phyloP scores from a whole-genome alignment of 31 red algal genomes.

The Odonthalia washingtoniensis region DNA sequence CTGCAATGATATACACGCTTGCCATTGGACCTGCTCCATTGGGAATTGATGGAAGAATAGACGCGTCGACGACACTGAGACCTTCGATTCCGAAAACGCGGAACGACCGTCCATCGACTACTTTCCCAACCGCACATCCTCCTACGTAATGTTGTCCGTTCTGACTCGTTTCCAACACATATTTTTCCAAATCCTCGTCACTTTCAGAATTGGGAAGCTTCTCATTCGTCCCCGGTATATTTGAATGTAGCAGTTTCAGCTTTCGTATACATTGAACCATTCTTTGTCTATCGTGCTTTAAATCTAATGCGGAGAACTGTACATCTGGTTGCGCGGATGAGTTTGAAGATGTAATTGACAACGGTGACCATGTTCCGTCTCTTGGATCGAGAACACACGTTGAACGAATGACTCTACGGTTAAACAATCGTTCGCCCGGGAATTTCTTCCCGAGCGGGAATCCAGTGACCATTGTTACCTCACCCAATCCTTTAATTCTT shows the following conservation, averaged over 20 bases:
- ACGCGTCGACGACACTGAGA: slow-evolving; percentile 62
- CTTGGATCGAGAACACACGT: neutral
- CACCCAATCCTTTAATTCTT: neutral
- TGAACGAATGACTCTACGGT: neutral
- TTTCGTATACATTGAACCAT: neutral
- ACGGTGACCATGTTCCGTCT: neutral
- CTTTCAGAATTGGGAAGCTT: neutral
- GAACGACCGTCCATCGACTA: slow-evolving; percentile 24
- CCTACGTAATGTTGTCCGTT: slow-evolving; percentile 44
- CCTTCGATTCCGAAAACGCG: slow-evolving; percentile 29
- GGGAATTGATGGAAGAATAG: slow-evolving; percentile 43
- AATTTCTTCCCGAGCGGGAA: neutral
- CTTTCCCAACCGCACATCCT: slow-evolving; percentile 40
- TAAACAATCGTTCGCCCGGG: neutral
- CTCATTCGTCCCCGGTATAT: neutral
- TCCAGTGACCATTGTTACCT: neutral
- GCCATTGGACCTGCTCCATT: slow-evolving; percentile 43
- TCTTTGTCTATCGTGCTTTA: neutral
- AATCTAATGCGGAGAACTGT: neutral
- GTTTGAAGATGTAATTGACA: neutral
- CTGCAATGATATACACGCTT: slow-evolving; percentile 58
- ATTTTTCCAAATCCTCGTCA: slow-evolving; percentile 11
- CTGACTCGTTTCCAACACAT: neutral
- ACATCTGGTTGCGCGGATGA: neutral
- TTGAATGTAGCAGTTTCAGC: neutral